Evolutionary conservation across 352 stramenopile species (phyloP), one percentile per base, ranked within the genome.

Genomic region (Sclerospora graminicola): DNA sequence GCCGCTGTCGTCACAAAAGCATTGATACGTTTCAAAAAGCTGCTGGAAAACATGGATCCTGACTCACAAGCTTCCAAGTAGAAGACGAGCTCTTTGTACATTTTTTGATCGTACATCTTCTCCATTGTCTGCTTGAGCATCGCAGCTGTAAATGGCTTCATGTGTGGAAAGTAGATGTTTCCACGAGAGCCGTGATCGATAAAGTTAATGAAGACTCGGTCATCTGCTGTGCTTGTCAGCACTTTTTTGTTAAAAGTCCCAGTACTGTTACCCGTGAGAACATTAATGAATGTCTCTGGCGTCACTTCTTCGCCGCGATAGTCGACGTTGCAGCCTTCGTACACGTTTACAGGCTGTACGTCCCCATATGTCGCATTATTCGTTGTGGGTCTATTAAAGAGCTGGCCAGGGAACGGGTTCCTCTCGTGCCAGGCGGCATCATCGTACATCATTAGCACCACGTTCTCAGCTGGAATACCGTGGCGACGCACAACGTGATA

Each of bases 371-470:
- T 61, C 1, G 38, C 57, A 31, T 81, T 69, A 41, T 45, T 62
- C 19, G 26, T 21, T 14, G 64, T 67, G 14, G 86, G 86, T 11
- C 82, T 71, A 57, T 96, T 97, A 54, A 87, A 97, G 1, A 96
- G 62, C 63, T 90, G 62, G 2, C 86, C 88, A 0, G 77, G 76
- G 51, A 90, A 91, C 19, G 88, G 86, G 40, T 96, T 97, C 21
- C 69, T 49, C n/a, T 67, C 33, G 56, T 76, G 66, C 45, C 55
- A 57, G 0, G 85, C 84, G n/a, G 88, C 78, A 51, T 97, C 88
- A 55, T 96, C 83, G 63, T 91, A 94, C 79, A 90, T 95, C 84
- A 97, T 94, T 29, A 95, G 73, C 45, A 97, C 75, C 26, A 96
- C 84, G 46, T 94, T 89, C 38, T 94, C 80, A 10, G 42, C 58